Conservation (phyloP, 495 filamentous ascomycete species). For the Penicillium tannophilum region DNA sequence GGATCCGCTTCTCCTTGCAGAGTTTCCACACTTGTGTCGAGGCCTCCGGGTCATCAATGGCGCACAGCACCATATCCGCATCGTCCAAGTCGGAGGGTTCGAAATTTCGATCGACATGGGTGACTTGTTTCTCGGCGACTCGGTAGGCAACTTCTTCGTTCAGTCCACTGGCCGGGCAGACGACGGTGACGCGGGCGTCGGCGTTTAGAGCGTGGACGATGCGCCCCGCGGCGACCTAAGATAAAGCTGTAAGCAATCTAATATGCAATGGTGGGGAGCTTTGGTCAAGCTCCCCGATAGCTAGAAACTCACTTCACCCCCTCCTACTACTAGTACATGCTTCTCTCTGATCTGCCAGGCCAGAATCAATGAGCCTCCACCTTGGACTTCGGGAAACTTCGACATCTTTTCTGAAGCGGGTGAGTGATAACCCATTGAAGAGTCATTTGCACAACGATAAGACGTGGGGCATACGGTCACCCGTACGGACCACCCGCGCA, state of each 20-base stretch:
- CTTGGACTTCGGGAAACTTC: constrained; percentile 77
- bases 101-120: constrained; percentile 80
- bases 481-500: constrained; percentile 20
- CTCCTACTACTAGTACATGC: constrained; percentile 82
- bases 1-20: constrained; percentile 80
- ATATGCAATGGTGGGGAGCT: constrained; percentile 5
- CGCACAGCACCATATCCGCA: constrained; percentile 85
- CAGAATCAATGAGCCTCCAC: constrained; percentile 87
- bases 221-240: constrained; percentile 89
- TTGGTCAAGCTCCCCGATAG: not conserved
- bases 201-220: constrained; percentile 93
- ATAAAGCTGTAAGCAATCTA: constrained; percentile 15
- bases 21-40: constrained; percentile 87
- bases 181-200: constrained; percentile 84
- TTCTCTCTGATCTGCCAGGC: constrained; percentile 93
- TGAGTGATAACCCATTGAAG: constrained; percentile 9
- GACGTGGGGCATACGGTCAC: constrained; percentile 27
- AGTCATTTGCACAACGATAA: constrained; percentile 4
- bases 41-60: constrained; percentile 87
- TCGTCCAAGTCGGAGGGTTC: constrained; percentile 76
- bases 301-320: constrained; percentile 72
- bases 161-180: constrained; percentile 76
- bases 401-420: constrained; percentile 47
- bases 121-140: constrained; percentile 69
- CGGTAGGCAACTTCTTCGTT: constrained; percentile 87